These are phyloP conservation scores for Hanseniaspora jakobsenii DNA, from an alignment of 805 yeast species.

Conservation along the genomic window DNA sequence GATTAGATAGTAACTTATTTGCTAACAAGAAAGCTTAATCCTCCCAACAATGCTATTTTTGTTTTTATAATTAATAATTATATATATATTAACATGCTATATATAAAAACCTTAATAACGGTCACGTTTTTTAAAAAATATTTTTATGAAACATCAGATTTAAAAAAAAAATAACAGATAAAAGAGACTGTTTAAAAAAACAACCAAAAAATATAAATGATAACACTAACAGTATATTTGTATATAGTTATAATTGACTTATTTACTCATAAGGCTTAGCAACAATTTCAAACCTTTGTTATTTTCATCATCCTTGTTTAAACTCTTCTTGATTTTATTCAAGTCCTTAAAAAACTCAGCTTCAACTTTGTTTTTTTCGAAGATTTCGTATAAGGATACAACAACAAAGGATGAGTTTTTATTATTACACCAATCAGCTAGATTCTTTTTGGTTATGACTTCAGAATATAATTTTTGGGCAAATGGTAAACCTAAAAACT, in stretches of 20 bases:
- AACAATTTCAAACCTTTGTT: slow-evolving; percentile 59
- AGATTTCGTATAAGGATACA: slow-evolving; percentile 63
- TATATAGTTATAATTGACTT: slow-evolving; percentile 15
- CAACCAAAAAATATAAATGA: neutral
- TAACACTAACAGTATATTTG: neutral
- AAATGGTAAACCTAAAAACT: slow-evolving; percentile 47
- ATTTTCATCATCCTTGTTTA: slow-evolving; percentile 31
- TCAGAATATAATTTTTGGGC: slow-evolving; percentile 43
- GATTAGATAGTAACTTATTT: no score
- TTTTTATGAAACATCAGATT: no score
- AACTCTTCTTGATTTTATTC: slow-evolving; percentile 37
- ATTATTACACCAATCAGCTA: slow-evolving; percentile 56
- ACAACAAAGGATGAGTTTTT: slow-evolving; percentile 67
- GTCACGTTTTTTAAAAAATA: no score
- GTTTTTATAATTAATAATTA: no score
- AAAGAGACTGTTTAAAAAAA: no score
- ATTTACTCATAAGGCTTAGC: slow-evolving; percentile 31
- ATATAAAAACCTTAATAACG: no score
- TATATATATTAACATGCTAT: no score
- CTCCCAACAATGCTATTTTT: no score
- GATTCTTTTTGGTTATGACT: slow-evolving; percentile 39
- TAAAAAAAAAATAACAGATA: no score
- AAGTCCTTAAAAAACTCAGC: slow-evolving; percentile 43
- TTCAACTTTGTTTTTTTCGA: slow-evolving; percentile 34
- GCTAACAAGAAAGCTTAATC: no score